A percentile compares a stretch with the other conserved stretches of the same genome.
phyloP scores from a whole-genome alignment of 2,329 filamentous ascomycete genomes.

The Cucurbitaria berberidis region DNA sequence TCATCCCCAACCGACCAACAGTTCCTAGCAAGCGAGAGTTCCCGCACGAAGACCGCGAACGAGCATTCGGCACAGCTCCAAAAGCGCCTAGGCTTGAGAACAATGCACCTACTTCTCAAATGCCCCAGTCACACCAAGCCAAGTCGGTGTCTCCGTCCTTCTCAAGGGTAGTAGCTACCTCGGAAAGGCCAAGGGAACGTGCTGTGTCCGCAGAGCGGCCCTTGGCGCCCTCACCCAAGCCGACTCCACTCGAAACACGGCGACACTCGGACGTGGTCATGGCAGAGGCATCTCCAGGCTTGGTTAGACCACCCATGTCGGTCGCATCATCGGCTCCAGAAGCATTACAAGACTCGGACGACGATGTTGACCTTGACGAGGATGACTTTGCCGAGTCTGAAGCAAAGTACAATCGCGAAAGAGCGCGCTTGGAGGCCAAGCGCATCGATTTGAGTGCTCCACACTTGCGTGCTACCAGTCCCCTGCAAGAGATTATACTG shows the following conservation, averaged over 20 bases:
- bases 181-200: constrained; percentile 25
- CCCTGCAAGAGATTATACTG: constrained; percentile 52
- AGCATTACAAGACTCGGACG: constrained; percentile 52
- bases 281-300: constrained; percentile 39
- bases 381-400: constrained; percentile 54
- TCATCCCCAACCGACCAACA: constrained; percentile 38
- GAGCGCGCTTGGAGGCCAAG: constrained; percentile 52
- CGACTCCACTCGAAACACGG: constrained; percentile 36
- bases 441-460: constrained; percentile 51
- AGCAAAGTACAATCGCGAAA: constrained; percentile 55
- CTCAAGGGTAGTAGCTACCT: constrained; percentile 22
- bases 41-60: constrained; percentile 52
- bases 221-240: constrained; percentile 32
- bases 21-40: constrained; percentile 56
- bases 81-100: constrained; percentile 45
- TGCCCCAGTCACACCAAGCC: constrained; percentile 25
- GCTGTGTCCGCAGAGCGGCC: constrained; percentile 30
- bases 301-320: constrained; percentile 36
- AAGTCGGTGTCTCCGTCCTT: constrained; percentile 33
- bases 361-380: constrained; percentile 55
- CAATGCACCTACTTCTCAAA: constrained; percentile 22
- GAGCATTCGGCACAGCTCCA: constrained; percentile 37
- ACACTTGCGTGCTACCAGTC: constrained; percentile 52
- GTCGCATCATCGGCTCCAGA: constrained; percentile 41
- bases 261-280: constrained; percentile 45